phyloP scores from a whole-genome alignment of 805 yeast species.

The Wickerhamomyces hampshirensis region DNA sequence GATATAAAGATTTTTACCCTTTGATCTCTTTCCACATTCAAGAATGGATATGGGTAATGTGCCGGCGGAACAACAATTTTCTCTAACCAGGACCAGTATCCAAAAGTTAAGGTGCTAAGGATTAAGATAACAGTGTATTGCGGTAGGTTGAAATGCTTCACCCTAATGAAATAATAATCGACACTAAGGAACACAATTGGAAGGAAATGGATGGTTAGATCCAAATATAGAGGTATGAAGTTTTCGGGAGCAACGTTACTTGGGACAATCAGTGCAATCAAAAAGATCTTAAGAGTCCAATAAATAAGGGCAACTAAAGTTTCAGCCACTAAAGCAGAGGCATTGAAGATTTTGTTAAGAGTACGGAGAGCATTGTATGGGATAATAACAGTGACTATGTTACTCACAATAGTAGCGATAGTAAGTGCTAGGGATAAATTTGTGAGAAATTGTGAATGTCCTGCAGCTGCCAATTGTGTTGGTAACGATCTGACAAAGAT shows the following conservation, averaged over 20 bases:
- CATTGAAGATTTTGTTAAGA: constrained; percentile 26
- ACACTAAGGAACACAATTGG: constrained; percentile 48
- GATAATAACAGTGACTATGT: constrained; percentile 35
- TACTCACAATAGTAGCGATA: constrained; percentile 33
- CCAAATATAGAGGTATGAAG: constrained; percentile 45
- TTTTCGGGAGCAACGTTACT: constrained; percentile 20
- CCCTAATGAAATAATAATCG: constrained; percentile 54
- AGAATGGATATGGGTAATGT: constrained; percentile 63
- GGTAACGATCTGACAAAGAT: constrained; percentile 36
- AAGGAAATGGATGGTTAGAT: constrained; percentile 53
- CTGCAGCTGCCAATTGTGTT: constrained; percentile 45
- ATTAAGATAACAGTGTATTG: constrained; percentile 36
- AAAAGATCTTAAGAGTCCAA: constrained; percentile 62
- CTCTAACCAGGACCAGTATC: constrained; percentile 52
- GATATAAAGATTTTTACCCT: constrained; percentile 44
- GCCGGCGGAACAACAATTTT: constrained; percentile 42
- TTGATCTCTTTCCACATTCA: constrained; percentile 44
- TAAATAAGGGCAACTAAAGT: constrained; percentile 57
- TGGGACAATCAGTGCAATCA: constrained; percentile 42
- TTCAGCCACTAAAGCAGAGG: constrained; percentile 55
- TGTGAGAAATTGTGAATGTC: constrained; percentile 70
- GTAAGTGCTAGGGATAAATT: constrained; percentile 53
- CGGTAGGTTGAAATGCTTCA: constrained; percentile 34
- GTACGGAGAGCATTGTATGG: neutral
- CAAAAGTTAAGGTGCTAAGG: constrained; percentile 34